Evolutionary conservation across 805 yeast species (phyloP).

Genomic region (Millerozyma acaciae): DNA sequence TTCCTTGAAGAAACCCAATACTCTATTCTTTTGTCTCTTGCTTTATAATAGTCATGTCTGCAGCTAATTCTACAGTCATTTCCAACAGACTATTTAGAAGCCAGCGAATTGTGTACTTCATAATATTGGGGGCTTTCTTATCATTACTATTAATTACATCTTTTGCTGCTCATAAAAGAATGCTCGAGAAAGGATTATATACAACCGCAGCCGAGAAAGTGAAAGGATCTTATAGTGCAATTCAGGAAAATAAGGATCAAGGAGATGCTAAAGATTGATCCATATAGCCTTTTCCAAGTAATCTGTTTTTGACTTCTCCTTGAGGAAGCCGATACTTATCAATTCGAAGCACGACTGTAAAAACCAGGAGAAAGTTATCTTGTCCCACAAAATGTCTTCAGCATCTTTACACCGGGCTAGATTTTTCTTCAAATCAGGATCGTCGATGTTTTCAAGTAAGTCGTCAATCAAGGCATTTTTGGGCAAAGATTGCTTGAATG

Average conservation of each 20-base stretch:
- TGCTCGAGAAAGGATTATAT: conserved; percentile 10
- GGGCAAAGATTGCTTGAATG: conserved; percentile 51
- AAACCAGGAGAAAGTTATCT: conserved; percentile 65
- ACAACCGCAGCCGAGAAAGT: conserved; percentile 10
- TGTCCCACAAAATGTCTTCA: conserved; percentile 53
- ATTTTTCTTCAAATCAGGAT: conserved; percentile 1
- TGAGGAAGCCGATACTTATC: conserved; percentile 63
- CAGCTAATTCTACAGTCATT: conserved; percentile 24
- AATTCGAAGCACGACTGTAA: conserved; percentile 71
- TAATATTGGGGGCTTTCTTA: conserved; percentile 20
- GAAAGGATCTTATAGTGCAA: conserved; percentile 4
- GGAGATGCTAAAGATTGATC: conserved; percentile 49
- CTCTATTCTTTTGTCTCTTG: no score
- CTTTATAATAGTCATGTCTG: conserved; percentile 1
- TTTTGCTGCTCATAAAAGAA: conserved; percentile 24
- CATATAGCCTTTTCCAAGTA: conserved; percentile 66
- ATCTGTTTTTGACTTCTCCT: conserved; percentile 61
- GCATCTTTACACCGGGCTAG: conserved; percentile 4
- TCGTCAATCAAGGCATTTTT: conserved; percentile 19
- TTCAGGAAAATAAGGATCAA: conserved; percentile 7
- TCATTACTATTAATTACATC: conserved; percentile 25
- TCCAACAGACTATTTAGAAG: conserved; percentile 29
- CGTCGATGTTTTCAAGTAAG: conserved; percentile 7
- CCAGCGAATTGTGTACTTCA: conserved; percentile 24
- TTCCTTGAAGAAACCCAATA: no score